Conservation (phyloP, 176 grass and related monocot genomes). For the Pontederia paniculata region DNA sequence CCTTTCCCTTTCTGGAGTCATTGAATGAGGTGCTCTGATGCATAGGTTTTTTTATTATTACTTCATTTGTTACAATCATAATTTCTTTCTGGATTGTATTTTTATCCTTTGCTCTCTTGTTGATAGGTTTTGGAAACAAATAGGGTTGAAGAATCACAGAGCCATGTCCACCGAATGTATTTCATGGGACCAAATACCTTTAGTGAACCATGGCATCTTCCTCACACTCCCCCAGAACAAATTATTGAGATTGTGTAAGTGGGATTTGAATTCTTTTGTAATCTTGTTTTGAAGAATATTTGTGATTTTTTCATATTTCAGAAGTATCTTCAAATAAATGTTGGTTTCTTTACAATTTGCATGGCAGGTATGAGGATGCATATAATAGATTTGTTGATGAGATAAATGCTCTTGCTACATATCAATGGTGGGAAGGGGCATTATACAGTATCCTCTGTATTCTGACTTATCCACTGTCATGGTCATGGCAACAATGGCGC, state of each 20-base stretch:
- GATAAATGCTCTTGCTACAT: conserved; percentile 85
- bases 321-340: not conserved
- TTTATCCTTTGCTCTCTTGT: conserved; percentile 16
- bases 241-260: conserved; percentile 96
- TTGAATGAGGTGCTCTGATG: conserved; percentile 68
- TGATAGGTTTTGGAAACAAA: conserved; percentile 92
- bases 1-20: conserved; percentile 99
- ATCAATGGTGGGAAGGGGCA: conserved; percentile 99
- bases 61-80: conserved; percentile 1
- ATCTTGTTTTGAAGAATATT: not conserved
- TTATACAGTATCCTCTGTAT: conserved; percentile 59
- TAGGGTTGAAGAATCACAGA: conserved; percentile 89
- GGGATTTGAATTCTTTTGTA: conserved; percentile 8
- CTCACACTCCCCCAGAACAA: conserved; percentile 76
- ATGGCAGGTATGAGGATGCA: conserved; percentile 69
- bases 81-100: conserved; percentile 9
- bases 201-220: conserved; percentile 95
- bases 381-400: conserved; percentile 96
- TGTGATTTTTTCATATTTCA: not conserved
- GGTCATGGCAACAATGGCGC: conserved; percentile 98
- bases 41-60: conserved; percentile 9
- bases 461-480: conserved; percentile 70
- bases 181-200: conserved; percentile 99
- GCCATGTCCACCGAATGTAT: conserved; percentile 94
- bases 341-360: conserved; percentile 6